Evolutionary conservation across 2,329 filamentous ascomycete genomes (phyloP), one percentile per base, ranked within the genome.

Genomic region (Sclerotiophoma versabilis): DNA sequence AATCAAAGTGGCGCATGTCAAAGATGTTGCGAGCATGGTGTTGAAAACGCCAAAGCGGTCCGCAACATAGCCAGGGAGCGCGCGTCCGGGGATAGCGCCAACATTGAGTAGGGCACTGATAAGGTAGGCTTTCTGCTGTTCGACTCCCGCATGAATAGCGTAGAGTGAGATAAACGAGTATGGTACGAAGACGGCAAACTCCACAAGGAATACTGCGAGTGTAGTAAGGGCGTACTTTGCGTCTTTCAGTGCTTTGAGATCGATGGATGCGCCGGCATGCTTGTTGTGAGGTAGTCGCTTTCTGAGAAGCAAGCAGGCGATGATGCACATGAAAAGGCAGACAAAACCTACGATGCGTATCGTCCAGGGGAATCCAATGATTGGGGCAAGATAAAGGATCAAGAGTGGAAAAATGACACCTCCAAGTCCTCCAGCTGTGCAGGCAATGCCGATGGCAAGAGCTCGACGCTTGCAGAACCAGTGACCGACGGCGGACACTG

Each of bases 301-400:
- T 41, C 75, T 80, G 9, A 83, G 77, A 6, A 81, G 77, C 0
- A 71, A 69, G 30, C 47, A 62, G 7, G 57, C 60, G 5, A 59
- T 20, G 22, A 47, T 39, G 36, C 47, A 54, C 37, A 58, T 57
- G 46, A 56, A 39, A 5, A 84, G 69, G 63, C 82, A 81, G 23
- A 91, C 79, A 57, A 90, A 87, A 0, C 80, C 87, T 1, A 88
- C 75, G 14, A 84, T 81, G 5, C 88, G 78, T 12, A 86, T 84
- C 0, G 84, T 79, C 84, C 85, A 87, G 0, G 78, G 71, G 56
- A 87, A 88, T 0, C 85, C 84, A n/a, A 87, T 75, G 11, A 72
- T 66, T 0, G 81, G 81, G 11, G 83, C 76, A 30, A 87, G 71
- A 52, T 82, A 79, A 56, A 84, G 77, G 56, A 87, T 80, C 14